Percentiles rank a stretch among this genome's conserved stretches.
phyloP scores from a whole-genome alignment of 257 asterid species.

The Rehmannia glutinosa region DNA sequence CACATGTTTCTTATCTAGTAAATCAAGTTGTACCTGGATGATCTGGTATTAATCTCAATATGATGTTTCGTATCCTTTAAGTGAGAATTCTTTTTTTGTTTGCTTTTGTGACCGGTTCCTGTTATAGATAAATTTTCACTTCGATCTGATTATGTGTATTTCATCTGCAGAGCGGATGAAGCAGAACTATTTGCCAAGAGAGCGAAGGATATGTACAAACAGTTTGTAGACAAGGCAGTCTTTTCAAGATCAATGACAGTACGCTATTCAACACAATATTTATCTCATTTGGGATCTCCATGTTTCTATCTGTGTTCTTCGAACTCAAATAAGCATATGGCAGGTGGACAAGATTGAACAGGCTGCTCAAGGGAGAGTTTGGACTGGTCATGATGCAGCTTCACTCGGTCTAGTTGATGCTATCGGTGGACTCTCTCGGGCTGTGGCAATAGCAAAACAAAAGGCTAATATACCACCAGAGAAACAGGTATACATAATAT shows the following conservation, averaged over 20 bases:
- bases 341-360: constrained; percentile 66
- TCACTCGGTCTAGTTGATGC: constrained; percentile 73
- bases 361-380: constrained; percentile 74
- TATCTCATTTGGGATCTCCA: not conserved
- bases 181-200: constrained; percentile 69
- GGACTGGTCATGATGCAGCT: constrained; percentile 73
- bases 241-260: constrained; percentile 69
- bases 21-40: not conserved
- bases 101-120: no score
- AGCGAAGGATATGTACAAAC: constrained; percentile 49
- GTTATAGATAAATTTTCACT: no score
- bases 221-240: constrained; percentile 63
- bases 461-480: constrained; percentile 69
- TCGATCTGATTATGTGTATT: no score
- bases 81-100: not conserved
- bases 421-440: constrained; percentile 68
- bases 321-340: constrained; percentile 5
- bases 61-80: not conserved
- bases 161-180: constrained; percentile 52
- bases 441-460: constrained; percentile 77
- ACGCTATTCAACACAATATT: constrained; percentile 15
- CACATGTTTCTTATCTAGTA: not conserved
- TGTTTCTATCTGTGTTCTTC: not conserved
- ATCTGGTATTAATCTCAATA: not conserved
- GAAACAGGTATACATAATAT: constrained; percentile 33